Evolutionary conservation across 345 rosid species (phyloP), one percentile per base, ranked within the genome.

Genomic region (Salix arbutifolia): DNA sequence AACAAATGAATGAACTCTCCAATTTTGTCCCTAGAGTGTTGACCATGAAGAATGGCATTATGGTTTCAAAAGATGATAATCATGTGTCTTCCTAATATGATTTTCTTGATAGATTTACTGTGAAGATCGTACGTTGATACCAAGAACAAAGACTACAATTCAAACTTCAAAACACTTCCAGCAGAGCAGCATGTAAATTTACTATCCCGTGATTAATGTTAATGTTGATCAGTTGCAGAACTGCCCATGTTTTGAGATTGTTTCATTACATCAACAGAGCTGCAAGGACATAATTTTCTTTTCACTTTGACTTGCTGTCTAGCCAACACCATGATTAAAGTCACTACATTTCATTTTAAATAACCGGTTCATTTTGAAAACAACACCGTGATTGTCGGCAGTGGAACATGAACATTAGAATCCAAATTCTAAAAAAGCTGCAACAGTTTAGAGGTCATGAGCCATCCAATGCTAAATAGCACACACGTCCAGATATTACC

Each of bases 301-400:
- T 19, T 37, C 38, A 25, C 38, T 69, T 69, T 33, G n/a, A 8
- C 53, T 31, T 33, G 53, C 46, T 13, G 30, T 30, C 21, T 21
- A 31, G 72, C 28, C 65, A 50, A 71, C 26, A 50, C 56, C 53
- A 18, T 70, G 40, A 70, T 44, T 61, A 26, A 14, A 5, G 50
- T 9, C 66, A 35, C 60, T 31, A 14, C 13, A 58, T 60, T 13
- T 68, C 66, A 17, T 13, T 40, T 21, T 52, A 42, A 62, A 30
- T 40, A 62, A 74, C 6, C 46, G 31, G 61, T 40, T 58, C 11
- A 66, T 52, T 8, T 58, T 40, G 67, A 70, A 62, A 70, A 16
- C n/a, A 21, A 60, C 28, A 62, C 70, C 79, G 60, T 56, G 38
- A 78, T 37, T 53, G 76, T 72, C 56, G 72, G 72, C 75, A 70